Conservation (phyloP, 371 early-diverging fungal genomes). For the Rhizopus stolonifer region DNA sequence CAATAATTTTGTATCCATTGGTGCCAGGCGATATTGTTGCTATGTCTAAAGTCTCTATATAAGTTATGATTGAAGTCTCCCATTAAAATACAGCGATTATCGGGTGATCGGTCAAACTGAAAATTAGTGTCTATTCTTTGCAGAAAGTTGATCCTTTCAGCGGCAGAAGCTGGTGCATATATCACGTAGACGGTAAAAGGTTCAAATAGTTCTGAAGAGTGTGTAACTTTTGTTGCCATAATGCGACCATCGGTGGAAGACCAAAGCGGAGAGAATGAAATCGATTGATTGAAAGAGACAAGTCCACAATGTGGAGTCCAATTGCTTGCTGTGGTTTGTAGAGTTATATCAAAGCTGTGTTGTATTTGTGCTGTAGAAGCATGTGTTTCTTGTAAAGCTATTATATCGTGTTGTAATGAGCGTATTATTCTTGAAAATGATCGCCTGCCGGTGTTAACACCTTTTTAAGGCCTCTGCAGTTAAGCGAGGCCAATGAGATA, state of each 20-base stretch:
- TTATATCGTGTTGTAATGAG: background rate
- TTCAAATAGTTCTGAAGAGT: too few relatives aligned
- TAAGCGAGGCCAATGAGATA: constrained; percentile 1
- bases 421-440: background rate
- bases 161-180: background rate
- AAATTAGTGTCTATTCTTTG: too few relatives aligned
- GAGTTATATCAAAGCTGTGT: background rate
- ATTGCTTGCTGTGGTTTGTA: background rate
- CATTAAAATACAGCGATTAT: too few relatives aligned
- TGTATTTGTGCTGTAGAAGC: background rate
- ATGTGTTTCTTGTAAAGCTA: constrained; percentile 9
- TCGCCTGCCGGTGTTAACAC: background rate
- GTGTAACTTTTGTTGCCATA: background rate
- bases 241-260: background rate
- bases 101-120: too few relatives aligned
- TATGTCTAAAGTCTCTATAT: too few relatives aligned
- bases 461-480: constrained; percentile 10
- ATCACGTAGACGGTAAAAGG: background rate
- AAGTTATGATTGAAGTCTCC: too few relatives aligned
- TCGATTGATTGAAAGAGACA: background rate
- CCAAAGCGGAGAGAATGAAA: background rate
- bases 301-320: constrained; percentile 10
- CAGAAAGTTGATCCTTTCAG: background rate
- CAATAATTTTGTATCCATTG: too few relatives aligned
- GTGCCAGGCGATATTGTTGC: too few relatives aligned